Evolutionary conservation across 225 moss, liverwort and hornwort species (phyloP).

Genomic region (Antitrichia curtipendula): DNA sequence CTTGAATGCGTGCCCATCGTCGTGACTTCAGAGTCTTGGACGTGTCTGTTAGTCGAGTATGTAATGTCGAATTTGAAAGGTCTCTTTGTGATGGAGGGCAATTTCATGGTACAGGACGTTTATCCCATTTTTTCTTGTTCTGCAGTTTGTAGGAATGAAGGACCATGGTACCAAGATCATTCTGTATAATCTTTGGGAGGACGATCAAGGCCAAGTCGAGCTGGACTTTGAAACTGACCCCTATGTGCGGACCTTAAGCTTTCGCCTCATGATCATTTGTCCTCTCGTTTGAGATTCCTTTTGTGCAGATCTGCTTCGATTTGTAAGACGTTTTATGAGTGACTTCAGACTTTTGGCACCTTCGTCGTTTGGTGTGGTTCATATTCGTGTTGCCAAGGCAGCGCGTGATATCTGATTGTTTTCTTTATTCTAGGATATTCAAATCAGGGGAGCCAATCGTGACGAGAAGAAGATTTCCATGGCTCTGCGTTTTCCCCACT

Average conservation of each 20-base stretch:
- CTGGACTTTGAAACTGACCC: slow-evolving; percentile 70
- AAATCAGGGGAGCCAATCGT: slow-evolving; percentile 64
- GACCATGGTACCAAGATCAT: slow-evolving; percentile 68
- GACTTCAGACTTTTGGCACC: neutral
- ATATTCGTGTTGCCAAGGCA: neutral
- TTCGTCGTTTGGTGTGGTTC: neutral
- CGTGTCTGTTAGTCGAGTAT: neutral
- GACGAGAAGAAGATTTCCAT: slow-evolving; percentile 41
- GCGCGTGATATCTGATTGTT: neutral
- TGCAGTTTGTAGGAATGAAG: slow-evolving; percentile 50
- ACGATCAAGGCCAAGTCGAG: slow-evolving; percentile 69
- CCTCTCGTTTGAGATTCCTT: neutral
- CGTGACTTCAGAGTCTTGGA: neutral
- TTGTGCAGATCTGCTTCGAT: neutral
- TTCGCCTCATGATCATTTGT: neutral
- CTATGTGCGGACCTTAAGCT: slow-evolving; percentile 7
- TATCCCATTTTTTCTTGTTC: neutral
- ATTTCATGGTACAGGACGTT: neutral
- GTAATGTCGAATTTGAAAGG: neutral
- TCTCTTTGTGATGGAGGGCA: neutral
- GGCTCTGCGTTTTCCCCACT: slow-evolving; percentile 34
- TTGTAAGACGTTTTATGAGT: neutral
- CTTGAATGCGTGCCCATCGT: neutral
- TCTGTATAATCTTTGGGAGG: slow-evolving; percentile 78
- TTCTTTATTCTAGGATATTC: slow-evolving; percentile 36